Evolutionary conservation across 2,329 filamentous ascomycete genomes (phyloP).

Genomic region (Fusarium cyanostomum): DNA sequence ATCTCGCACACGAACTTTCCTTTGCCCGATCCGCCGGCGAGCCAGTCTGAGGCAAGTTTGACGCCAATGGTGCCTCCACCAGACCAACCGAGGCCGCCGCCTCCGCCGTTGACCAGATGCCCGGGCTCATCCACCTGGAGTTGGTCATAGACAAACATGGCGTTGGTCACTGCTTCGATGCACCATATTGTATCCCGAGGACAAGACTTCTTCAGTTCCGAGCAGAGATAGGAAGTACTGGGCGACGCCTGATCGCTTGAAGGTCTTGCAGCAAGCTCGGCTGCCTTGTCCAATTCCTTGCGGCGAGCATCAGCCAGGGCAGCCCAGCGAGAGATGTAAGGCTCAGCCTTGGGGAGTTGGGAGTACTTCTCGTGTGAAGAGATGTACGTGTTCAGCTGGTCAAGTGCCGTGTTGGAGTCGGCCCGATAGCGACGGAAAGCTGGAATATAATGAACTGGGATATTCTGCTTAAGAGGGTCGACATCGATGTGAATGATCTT

Average conservation of each 20-base stretch:
- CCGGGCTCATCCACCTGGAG: constrained; percentile 72
- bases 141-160: constrained; percentile 72
- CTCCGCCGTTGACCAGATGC: constrained; percentile 80
- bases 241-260: neutral
- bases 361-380: neutral
- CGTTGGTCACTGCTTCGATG: constrained; percentile 79
- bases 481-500: constrained; percentile 70
- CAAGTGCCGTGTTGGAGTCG: constrained; percentile 69
- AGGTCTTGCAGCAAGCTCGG: neutral
- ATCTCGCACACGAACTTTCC: constrained; percentile 57
- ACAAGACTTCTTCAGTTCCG: constrained; percentile 16
- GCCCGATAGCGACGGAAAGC: constrained; percentile 72
- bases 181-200: constrained; percentile 69
- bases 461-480: constrained; percentile 73
- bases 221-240: neutral
- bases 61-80: constrained; percentile 77
- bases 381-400: constrained; percentile 12
- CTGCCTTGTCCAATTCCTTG: neutral
- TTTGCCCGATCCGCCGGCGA: constrained; percentile 48
- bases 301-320: neutral
- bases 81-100: constrained; percentile 80
- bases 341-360: neutral
- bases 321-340: neutral
- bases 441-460: constrained; percentile 76
- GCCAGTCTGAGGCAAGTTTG: constrained; percentile 67